Evolutionary conservation across 75 land plant species (phyloP).

Genomic region (Sequoia sempervirens): DNA sequence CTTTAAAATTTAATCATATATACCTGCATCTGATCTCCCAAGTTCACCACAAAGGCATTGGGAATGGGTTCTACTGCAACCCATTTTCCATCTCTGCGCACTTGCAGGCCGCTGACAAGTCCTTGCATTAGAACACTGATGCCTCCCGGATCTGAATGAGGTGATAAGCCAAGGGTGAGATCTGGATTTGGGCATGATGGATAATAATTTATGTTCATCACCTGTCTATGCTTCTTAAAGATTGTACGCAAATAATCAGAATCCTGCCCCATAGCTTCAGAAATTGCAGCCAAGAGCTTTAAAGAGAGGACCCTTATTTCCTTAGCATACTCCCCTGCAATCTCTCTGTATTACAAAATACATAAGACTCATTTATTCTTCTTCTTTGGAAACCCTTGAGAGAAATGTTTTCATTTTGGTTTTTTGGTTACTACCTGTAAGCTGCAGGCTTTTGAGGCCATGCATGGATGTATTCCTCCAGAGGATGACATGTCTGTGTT

Average conservation of each 20-base stretch:
- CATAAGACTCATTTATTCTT: background rate
- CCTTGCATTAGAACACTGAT: constrained; percentile 37
- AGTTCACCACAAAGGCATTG: constrained; percentile 17
- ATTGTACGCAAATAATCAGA: constrained; percentile 22
- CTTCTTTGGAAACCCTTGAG: background rate
- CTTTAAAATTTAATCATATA: background rate
- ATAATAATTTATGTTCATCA: constrained; percentile 46
- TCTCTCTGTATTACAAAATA: constrained; percentile 10
- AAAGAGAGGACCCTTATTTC: constrained; percentile 19
- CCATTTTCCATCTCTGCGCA: constrained; percentile 12
- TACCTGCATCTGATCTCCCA: constrained; percentile 24
- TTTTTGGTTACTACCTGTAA: background rate
- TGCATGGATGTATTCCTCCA: constrained; percentile 18
- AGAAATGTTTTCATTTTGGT: background rate
- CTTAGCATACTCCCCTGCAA: constrained; percentile 26
- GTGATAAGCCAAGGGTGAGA: constrained; percentile 39
- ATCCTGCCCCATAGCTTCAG: constrained; percentile 51
- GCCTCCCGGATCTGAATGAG: constrained; percentile 51
- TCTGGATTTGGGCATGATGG: constrained; percentile 63
- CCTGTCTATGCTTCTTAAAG: constrained; percentile 39
- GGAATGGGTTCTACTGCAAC: constrained; percentile 12
- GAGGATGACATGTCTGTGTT: constrained; percentile 46
- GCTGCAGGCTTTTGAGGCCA: constrained; percentile 62
- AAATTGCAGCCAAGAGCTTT: constrained; percentile 30
- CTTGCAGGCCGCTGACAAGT: background rate